A percentile compares a stretch with the other conserved stretches of the same genome.
phyloP scores from a whole-genome alignment of 192 early-diverging fungal genomes.

The Phlyctochytrium planicorne region DNA sequence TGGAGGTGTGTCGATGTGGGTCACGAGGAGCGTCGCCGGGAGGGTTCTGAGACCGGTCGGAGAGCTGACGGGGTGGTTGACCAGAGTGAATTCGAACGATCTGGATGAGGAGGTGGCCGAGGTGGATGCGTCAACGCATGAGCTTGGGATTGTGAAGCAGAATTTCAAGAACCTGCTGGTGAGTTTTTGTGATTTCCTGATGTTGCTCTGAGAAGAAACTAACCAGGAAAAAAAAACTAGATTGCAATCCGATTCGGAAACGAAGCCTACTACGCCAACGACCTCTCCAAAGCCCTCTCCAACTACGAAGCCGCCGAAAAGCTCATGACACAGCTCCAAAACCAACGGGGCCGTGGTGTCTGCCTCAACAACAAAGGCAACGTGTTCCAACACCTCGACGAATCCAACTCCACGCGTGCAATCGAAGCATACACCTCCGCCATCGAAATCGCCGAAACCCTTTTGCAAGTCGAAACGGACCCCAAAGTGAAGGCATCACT shows the following conservation, averaged over 20 bases:
- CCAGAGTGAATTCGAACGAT: slow-evolving; percentile 1
- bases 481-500: slow-evolving; percentile 2
- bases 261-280: slow-evolving; percentile 34
- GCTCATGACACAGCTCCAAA: slow-evolving; percentile 30
- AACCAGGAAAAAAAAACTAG: not conserved
- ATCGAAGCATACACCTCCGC: slow-evolving; percentile 20
- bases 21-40: slow-evolving; percentile 12
- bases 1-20: not conserved
- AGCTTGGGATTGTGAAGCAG: slow-evolving; percentile 20
- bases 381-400: slow-evolving; percentile 33
- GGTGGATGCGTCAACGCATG: slow-evolving; percentile 3
- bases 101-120: slow-evolving; percentile 14
- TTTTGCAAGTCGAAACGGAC: slow-evolving; percentile 10
- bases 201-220: too few relatives aligned
- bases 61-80: slow-evolving; percentile 9
- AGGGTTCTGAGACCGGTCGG: slow-evolving; percentile 13
- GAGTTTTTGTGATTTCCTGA: slow-evolving; percentile 3
- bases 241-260: slow-evolving; percentile 41
- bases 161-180: slow-evolving; percentile 26
- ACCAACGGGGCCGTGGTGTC: slow-evolving; percentile 33
- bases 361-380: slow-evolving; percentile 41
- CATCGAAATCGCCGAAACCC: slow-evolving; percentile 28
- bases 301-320: slow-evolving; percentile 38
- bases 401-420: slow-evolving; percentile 12
- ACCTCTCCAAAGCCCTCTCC: slow-evolving; percentile 30